Conservation (phyloP, 805 yeast species). For the Ogataea henricii region DNA sequence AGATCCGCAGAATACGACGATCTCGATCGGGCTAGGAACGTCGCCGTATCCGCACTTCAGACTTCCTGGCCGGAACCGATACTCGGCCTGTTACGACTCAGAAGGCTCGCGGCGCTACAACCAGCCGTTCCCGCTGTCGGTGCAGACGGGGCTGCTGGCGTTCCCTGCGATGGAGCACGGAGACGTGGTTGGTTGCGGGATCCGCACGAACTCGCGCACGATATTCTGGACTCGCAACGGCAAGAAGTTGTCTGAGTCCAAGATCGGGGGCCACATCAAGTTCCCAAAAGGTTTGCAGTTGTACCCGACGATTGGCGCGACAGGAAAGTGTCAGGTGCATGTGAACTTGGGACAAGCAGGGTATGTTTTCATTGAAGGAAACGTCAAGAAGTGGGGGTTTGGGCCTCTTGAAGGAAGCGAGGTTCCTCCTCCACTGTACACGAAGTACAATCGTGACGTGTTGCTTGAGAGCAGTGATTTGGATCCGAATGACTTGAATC, state of each 20-base stretch:
- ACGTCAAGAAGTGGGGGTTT: slow-evolving; percentile 93
- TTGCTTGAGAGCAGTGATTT: slow-evolving; percentile 63
- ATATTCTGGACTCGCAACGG: slow-evolving; percentile 95
- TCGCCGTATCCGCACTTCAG: slow-evolving; percentile 93
- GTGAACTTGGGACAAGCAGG: slow-evolving; percentile 93
- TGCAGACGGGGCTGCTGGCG: slow-evolving; percentile 46
- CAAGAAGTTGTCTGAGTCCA: slow-evolving; percentile 78
- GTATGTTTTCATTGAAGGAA: slow-evolving; percentile 86
- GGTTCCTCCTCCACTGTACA: slow-evolving; percentile 93
- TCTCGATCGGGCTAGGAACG: slow-evolving; percentile 80
- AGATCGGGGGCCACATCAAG: slow-evolving; percentile 75
- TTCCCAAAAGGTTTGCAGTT: slow-evolving; percentile 70
- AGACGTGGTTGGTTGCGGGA: slow-evolving; percentile 92
- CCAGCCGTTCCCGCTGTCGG: slow-evolving; percentile 60
- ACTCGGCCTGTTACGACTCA: slow-evolving; percentile 86
- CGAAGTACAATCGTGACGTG: slow-evolving; percentile 74
- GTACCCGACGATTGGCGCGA: slow-evolving; percentile 90
- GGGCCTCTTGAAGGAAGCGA: slow-evolving; percentile 88
- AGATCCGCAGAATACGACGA: slow-evolving; percentile 51
- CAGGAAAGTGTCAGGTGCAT: slow-evolving; percentile 77
- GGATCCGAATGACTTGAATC: slow-evolving; percentile 48
- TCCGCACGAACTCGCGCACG: slow-evolving; percentile 78
- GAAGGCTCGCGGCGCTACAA: slow-evolving; percentile 78
- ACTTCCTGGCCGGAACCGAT: slow-evolving; percentile 87
- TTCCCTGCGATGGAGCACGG: slow-evolving; percentile 71